Base-by-base conservation (phyloP, 805 yeast genomes). In the Candida michaelii region DNA sequence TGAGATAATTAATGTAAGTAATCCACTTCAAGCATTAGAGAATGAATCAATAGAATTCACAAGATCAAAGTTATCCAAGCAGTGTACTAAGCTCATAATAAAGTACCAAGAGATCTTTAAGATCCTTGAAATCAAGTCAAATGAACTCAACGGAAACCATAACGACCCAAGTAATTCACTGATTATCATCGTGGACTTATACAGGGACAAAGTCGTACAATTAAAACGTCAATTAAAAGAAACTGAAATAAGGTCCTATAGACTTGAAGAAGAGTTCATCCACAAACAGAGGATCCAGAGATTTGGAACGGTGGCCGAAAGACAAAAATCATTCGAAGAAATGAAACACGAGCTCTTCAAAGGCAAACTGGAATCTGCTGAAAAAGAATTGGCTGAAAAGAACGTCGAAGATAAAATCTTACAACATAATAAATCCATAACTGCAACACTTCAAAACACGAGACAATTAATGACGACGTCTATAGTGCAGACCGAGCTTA, bases 401-500 rank as follows among this genome's bases (percentile, higher is more conserved):
- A 49, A 65, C 0, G 50, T 61, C 4, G 69, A 73, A 27, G 71
- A 74, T 16, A 71, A 71, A 48, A 55, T 78, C 5, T 55, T 75
- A 17, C 60, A 63, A 23, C 76, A 74, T 34, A 78, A 78, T 54
- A 62, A 68, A 29, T 60, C 65, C 41, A 71, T 78, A 34, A 75
- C 81, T 1, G 54, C 64, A 17, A 64, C 75, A 16, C 59, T 77
- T 23, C 78, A 76, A 51, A 62, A 68, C 5, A 70, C 81, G 0
- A 65, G 74, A 43, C 73, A 73, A 34, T 54, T 78, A 46, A 60
- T 78, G 62, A 67, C 74, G 33, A 65, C 78, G 18, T 68, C 80
- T 0, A 62, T 77, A 1, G 50, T 78, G 47, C 79, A 78, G 43
- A 71, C 77, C 10, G 82, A 77, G 44, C 59, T 74, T 43, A 76